These are phyloP conservation scores for Monosporascus sp. DNA, from an alignment of 2,329 filamentous ascomycete species.

Conservation along the genomic window DNA sequence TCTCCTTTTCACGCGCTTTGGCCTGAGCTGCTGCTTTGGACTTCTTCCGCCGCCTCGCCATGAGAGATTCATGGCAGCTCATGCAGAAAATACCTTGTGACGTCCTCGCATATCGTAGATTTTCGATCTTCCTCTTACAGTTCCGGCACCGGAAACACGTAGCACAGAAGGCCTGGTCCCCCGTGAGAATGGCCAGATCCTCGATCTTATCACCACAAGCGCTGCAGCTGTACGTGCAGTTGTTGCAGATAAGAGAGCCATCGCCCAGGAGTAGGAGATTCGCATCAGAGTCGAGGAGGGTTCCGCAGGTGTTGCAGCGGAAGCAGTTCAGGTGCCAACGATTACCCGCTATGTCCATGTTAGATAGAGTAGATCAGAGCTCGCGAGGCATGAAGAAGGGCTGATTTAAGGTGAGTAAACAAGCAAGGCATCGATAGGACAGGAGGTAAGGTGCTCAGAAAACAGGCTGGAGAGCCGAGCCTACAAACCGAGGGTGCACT, in stretches of 20 bases:
- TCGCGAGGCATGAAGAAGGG: too few species aligned
- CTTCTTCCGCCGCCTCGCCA: slow-evolving; percentile 87
- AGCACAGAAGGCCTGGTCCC: slow-evolving; percentile 95
- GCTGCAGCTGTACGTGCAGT: slow-evolving; percentile 98
- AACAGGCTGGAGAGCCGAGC: neutral
- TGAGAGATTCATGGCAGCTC: slow-evolving; percentile 95
- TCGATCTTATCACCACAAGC: slow-evolving; percentile 97
- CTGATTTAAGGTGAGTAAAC: neutral
- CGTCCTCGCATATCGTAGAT: slow-evolving; percentile 92
- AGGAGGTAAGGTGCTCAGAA: neutral
- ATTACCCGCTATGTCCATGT: slow-evolving; percentile 66
- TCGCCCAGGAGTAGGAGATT: slow-evolving; percentile 96
- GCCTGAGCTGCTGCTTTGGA: slow-evolving; percentile 62
- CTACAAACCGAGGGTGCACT: slow-evolving; percentile 22
- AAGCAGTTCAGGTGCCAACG: slow-evolving; percentile 99
- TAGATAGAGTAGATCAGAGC: slow-evolving; percentile 7
- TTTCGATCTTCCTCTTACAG: slow-evolving; percentile 98
- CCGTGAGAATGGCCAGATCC: slow-evolving; percentile 92
- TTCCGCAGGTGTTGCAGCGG: slow-evolving; percentile 91
- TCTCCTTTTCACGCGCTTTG: slow-evolving; percentile 58
- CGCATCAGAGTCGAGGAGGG: slow-evolving; percentile 94
- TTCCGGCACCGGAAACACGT: slow-evolving; percentile 97
- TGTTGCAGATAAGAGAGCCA: slow-evolving; percentile 97
- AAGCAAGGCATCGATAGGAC: neutral
- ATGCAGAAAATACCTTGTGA: slow-evolving; percentile 99